A percentile compares a stretch with the other conserved stretches of the same genome.
Evolutionary conservation across 345 rosid species (phyloP).

Genomic region (Lumnitzera racemosa): DNA sequence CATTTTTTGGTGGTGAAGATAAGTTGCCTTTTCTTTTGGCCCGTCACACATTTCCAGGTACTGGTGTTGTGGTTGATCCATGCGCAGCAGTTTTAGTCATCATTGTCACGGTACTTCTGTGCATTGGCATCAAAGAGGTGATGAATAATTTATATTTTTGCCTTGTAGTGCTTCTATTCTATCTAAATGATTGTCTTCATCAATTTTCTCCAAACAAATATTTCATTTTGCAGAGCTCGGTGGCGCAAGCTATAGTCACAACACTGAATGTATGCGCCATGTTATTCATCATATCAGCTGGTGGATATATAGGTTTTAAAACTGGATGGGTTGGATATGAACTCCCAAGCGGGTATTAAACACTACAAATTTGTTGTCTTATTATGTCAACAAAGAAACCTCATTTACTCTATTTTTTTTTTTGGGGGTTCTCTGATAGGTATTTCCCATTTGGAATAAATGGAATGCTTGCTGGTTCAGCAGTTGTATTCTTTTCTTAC

Average conservation of each 20-base stretch:
- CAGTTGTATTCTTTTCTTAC: slow-evolving; percentile 86
- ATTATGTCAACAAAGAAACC: slow-evolving; percentile 4
- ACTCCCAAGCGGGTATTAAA: slow-evolving; percentile 78
- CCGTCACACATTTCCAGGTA: slow-evolving; percentile 76
- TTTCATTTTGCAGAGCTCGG: slow-evolving; percentile 55
- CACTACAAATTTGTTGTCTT: neutral
- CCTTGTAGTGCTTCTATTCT: neutral
- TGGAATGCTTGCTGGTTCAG: slow-evolving; percentile 98
- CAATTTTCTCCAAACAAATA: neutral
- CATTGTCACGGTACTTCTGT: slow-evolving; percentile 80
- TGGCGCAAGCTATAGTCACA: slow-evolving; percentile 78
- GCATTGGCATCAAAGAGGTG: slow-evolving; percentile 98
- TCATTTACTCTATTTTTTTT: slow-evolving; percentile 1
- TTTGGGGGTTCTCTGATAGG: slow-evolving; percentile 20
- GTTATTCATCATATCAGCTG: slow-evolving; percentile 78
- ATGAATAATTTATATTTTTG: neutral
- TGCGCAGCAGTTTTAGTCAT: slow-evolving; percentile 79
- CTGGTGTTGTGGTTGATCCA: slow-evolving; percentile 82
- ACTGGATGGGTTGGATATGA: slow-evolving; percentile 92
- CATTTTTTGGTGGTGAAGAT: slow-evolving; percentile 81
- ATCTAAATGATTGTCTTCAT: neutral
- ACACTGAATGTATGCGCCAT: slow-evolving; percentile 70
- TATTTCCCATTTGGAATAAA: slow-evolving; percentile 87
- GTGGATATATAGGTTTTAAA: slow-evolving; percentile 78
- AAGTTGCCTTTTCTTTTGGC: slow-evolving; percentile 70